Evolutionary conservation across 1,284 basidiomycete genomes (phyloP).

Genomic region (Melampsora americana): DNA sequence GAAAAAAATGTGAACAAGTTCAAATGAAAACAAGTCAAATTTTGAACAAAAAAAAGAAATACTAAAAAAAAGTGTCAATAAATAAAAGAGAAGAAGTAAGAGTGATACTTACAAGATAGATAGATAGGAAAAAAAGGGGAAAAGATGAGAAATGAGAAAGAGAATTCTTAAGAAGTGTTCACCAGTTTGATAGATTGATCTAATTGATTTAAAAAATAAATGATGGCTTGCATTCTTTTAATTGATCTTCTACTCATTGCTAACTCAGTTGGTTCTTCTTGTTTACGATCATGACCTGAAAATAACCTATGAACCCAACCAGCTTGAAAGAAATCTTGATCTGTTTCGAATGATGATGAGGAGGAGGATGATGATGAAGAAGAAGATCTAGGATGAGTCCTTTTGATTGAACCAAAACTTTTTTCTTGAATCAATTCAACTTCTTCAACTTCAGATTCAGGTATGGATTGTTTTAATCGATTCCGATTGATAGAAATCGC

Average conservation of each 20-base stretch:
- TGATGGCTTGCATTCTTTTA: conserved; percentile 52
- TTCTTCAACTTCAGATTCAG: conserved; percentile 50
- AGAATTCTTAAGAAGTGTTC: no score
- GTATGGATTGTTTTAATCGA: conserved; percentile 49
- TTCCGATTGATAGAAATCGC: conserved; percentile 50
- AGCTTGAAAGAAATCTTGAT: conserved; percentile 48
- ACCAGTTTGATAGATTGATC: conserved; percentile 47
- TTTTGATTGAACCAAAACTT: conserved; percentile 49
- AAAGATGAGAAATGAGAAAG: no score
- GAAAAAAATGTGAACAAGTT: no score
- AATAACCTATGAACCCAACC: conserved; percentile 53
- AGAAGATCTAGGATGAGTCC: background rate
- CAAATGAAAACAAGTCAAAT: no score
- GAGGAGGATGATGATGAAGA: no score
- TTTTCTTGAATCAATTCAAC: conserved; percentile 49
- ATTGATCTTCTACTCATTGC: conserved; percentile 50
- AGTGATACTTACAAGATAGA: no score
- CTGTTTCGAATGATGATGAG: background rate
- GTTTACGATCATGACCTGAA: conserved; percentile 49
- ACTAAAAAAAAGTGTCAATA: no score
- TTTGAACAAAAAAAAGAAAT: no score
- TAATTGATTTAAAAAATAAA: conserved; percentile 51
- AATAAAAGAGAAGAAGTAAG: no score
- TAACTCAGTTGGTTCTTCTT: conserved; percentile 49
- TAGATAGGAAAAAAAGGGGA: no score